phyloP scores from a whole-genome alignment of 1,284 basidiomycete species.

The Puccinia triticina region DNA sequence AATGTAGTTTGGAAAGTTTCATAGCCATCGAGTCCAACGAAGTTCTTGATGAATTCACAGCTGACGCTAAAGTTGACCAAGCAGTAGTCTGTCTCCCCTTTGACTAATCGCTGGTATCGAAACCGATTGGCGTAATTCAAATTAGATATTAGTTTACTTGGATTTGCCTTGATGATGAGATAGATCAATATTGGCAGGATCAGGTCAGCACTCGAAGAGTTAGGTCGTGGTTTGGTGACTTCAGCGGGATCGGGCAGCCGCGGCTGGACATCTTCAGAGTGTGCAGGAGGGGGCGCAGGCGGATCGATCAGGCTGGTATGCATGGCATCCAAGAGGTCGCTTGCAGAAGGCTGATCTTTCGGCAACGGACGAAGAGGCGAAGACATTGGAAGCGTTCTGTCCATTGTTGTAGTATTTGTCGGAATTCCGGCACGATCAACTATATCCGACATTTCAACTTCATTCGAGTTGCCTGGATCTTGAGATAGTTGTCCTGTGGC shows the following conservation, averaged over 20 bases:
- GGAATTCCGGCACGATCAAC: neutral
- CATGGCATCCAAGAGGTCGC: slow-evolving; percentile 41
- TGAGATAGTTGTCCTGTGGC: neutral
- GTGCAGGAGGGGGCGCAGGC: neutral
- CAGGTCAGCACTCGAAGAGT: slow-evolving; percentile 66
- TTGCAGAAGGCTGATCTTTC: slow-evolving; percentile 23
- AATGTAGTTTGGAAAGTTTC: neutral
- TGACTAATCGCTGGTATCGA: slow-evolving; percentile 69
- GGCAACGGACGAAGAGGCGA: slow-evolving; percentile 29
- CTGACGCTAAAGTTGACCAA: slow-evolving; percentile 91
- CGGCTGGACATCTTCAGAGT: neutral
- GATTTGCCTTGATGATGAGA: slow-evolving; percentile 85
- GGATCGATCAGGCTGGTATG: slow-evolving; percentile 41
- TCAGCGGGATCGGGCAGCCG: slow-evolving; percentile 1
- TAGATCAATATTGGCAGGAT: slow-evolving; percentile 87
- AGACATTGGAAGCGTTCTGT: slow-evolving; percentile 38
- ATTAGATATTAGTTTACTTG: slow-evolving; percentile 78
- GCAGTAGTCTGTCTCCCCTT: slow-evolving; percentile 86
- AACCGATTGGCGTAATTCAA: slow-evolving; percentile 84
- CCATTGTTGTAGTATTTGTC: neutral
- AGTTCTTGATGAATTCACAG: slow-evolving; percentile 88
- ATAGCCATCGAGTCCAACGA: slow-evolving; percentile 64
- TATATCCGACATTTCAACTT: slow-evolving; percentile 57
- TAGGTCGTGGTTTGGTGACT: slow-evolving; percentile 34
- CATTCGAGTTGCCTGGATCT: slow-evolving; percentile 34